phyloP scores from a whole-genome alignment of 352 stramenopile genomes.

The Pythium vanterpoolii region DNA sequence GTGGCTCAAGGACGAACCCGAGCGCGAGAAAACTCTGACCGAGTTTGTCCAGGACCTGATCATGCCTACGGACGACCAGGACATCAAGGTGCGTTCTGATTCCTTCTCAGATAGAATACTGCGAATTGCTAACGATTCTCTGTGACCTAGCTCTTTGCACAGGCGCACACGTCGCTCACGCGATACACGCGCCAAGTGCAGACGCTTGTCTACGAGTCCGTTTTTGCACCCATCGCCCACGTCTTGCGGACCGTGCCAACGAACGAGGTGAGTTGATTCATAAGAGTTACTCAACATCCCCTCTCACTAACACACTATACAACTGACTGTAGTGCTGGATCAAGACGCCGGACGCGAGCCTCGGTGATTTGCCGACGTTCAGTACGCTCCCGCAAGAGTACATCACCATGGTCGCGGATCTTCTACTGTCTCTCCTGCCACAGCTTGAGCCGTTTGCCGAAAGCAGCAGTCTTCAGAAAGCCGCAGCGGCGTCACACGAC shows the following conservation, averaged over 20 bases:
- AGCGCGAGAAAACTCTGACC: slow-evolving; percentile 39
- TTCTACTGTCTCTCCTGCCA: slow-evolving; percentile 73
- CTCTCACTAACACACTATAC: no score
- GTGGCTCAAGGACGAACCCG: slow-evolving; percentile 51
- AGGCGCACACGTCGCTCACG: slow-evolving; percentile 9
- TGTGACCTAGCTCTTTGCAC: slow-evolving; percentile 17
- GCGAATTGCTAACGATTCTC: not conserved
- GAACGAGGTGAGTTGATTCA: slow-evolving; percentile 34
- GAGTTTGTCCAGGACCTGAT: slow-evolving; percentile 51
- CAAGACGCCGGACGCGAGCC: slow-evolving; percentile 36
- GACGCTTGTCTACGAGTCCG: slow-evolving; percentile 67
- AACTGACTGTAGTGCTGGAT: slow-evolving; percentile 48
- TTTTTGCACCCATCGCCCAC: slow-evolving; percentile 57
- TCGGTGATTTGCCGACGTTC: slow-evolving; percentile 68
- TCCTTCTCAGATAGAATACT: not conserved
- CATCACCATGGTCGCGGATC: slow-evolving; percentile 76
- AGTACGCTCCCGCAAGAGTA: slow-evolving; percentile 82
- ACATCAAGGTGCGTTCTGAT: slow-evolving; percentile 8
- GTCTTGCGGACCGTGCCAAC: slow-evolving; percentile 43
- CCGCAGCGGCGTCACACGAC: slow-evolving; percentile 48
- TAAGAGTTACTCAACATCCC: no score
- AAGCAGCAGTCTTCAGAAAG: slow-evolving; percentile 56
- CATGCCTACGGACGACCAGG: not conserved
- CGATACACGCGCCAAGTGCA: slow-evolving; percentile 38
- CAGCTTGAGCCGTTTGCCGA: slow-evolving; percentile 81